These are phyloP conservation scores for Saururus chinensis DNA, from an alignment of 164 flowering plant species.

Conservation along the genomic window DNA sequence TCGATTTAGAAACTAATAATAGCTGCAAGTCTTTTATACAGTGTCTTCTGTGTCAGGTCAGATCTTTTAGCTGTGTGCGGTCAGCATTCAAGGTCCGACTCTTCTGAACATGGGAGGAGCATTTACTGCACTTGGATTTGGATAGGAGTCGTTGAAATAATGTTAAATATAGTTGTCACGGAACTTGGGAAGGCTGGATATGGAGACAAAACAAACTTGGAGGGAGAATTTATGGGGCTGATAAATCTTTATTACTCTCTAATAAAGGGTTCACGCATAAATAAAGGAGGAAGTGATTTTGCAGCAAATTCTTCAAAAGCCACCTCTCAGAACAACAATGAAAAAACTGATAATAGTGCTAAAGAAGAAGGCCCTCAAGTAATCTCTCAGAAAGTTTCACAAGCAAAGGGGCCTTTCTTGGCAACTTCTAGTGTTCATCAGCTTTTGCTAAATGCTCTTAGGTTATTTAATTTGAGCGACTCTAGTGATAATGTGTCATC, in stretches of 20 bases:
- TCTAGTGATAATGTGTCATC: constrained; percentile 20
- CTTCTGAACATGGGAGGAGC: constrained; percentile 35
- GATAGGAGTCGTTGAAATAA: constrained; percentile 56
- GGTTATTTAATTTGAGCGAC: constrained; percentile 12
- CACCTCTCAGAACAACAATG: constrained; percentile 20
- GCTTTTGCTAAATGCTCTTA: constrained; percentile 30
- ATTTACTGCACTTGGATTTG: constrained; percentile 38
- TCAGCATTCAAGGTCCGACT: constrained; percentile 25
- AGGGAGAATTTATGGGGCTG: constrained; percentile 51
- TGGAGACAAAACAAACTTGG: constrained; percentile 33
- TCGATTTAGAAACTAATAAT: not conserved
- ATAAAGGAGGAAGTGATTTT: constrained; percentile 19
- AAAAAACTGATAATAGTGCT: constrained; percentile 8
- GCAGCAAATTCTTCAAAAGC: constrained; percentile 23
- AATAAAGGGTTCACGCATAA: constrained; percentile 21
- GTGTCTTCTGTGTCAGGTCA: constrained; percentile 26
- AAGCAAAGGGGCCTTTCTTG: constrained; percentile 36
- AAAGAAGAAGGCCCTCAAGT: constrained; percentile 19
- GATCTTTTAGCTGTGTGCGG: constrained; percentile 30
- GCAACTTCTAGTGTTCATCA: constrained; percentile 54
- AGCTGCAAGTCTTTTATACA: constrained; percentile 4
- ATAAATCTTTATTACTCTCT: constrained; percentile 38
- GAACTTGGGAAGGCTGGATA: constrained; percentile 54
- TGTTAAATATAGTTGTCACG: constrained; percentile 41
- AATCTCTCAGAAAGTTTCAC: constrained; percentile 19